phyloP scores from a whole-genome alignment of 345 rosid genomes.

The Gossypium stocksii region DNA sequence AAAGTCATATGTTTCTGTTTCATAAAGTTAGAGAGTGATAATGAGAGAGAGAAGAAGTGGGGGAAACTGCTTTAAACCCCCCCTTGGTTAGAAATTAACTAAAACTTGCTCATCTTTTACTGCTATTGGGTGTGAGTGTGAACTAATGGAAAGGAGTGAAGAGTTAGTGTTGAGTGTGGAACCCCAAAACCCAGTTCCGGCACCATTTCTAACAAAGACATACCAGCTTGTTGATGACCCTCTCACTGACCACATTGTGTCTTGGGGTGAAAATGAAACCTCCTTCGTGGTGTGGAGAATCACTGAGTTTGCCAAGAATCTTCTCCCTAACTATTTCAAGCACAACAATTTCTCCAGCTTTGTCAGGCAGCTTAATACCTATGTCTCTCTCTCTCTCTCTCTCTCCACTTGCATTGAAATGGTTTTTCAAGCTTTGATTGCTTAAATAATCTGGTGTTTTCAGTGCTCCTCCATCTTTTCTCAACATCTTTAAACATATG shows the following conservation, averaged over 20 bases:
- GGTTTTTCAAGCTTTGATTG: neutral
- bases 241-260: conserved; percentile 51
- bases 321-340: conserved; percentile 50
- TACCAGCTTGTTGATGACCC: conserved; percentile 59
- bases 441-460: neutral
- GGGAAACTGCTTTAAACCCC: neutral
- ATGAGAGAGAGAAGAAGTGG: conserved; percentile 15
- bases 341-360: conserved; percentile 59
- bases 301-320: conserved; percentile 52
- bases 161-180: conserved; percentile 14
- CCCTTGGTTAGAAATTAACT: neutral
- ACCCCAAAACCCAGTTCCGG: conserved; percentile 38
- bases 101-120: neutral
- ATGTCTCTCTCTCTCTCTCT: conserved; percentile 19
- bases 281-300: conserved; percentile 60
- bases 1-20: conserved; percentile 35
- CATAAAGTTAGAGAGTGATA: conserved; percentile 27
- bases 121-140: neutral
- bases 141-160: conserved; percentile 18
- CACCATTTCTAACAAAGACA: conserved; percentile 58
- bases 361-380: conserved; percentile 49
- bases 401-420: neutral
- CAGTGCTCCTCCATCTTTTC: neutral
- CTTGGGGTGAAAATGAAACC: conserved; percentile 51
- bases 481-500: neutral